Conservation (phyloP, 257 asterid species). For the Nicotiana tomentosiformis region DNA sequence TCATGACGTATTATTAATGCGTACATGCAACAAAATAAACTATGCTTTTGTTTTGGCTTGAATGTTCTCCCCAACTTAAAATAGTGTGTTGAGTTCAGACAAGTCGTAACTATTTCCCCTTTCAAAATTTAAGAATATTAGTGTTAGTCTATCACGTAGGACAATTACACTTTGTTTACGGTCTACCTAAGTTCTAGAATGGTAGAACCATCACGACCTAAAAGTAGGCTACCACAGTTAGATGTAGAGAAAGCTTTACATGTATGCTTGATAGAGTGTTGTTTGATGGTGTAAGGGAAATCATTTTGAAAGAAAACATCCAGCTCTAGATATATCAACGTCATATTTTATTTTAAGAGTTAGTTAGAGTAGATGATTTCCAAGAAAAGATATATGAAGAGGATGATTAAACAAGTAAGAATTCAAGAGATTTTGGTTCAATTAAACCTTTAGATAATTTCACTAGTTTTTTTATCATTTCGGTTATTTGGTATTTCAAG, state of each 20-base stretch:
- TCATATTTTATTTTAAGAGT: background rate
- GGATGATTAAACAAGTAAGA: background rate
- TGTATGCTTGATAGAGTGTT: background rate
- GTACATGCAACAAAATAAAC: background rate
- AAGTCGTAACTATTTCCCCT: background rate
- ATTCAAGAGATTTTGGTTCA: background rate
- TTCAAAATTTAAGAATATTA: background rate
- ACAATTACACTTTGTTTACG: no score
- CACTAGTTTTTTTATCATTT: background rate
- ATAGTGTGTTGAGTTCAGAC: background rate
- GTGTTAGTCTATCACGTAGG: background rate
- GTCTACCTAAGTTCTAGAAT: background rate
- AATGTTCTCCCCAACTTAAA: background rate
- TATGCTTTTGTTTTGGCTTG: background rate
- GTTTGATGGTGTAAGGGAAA: background rate
- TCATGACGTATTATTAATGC: background rate
- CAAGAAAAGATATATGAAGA: background rate
- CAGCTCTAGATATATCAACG: background rate
- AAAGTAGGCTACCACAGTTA: slow-evolving; percentile 1
- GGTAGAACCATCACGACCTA: background rate
- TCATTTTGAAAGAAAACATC: background rate
- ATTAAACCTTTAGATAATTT: background rate
- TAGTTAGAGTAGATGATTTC: background rate
- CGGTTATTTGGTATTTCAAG: slow-evolving; percentile 13
- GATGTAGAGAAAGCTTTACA: background rate